These are phyloP conservation scores for Hypoxylon sp. DNA, from an alignment of 2,329 filamentous ascomycete species.

Conservation along the genomic window DNA sequence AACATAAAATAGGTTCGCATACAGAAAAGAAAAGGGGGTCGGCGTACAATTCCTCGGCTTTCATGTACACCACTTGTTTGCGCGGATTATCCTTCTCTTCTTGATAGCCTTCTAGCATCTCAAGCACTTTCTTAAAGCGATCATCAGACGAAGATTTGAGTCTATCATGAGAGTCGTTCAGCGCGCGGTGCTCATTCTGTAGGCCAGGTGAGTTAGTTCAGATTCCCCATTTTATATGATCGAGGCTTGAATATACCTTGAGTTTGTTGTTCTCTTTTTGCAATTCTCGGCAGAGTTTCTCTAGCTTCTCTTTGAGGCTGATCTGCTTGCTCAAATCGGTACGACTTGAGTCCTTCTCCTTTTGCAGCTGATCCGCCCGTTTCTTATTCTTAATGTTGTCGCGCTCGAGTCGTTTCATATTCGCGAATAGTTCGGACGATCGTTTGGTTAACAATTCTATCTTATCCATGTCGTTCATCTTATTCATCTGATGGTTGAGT, in stretches of 20 bases:
- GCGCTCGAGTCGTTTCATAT: slow-evolving; percentile 94
- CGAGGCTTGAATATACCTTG: slow-evolving; percentile 69
- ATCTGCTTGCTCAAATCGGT: slow-evolving; percentile 90
- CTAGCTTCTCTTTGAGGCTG: slow-evolving; percentile 92
- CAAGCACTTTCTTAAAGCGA: slow-evolving; percentile 80
- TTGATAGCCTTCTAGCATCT: slow-evolving; percentile 88
- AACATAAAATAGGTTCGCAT: slow-evolving; percentile 17
- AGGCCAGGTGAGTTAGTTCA: slow-evolving; percentile 34
- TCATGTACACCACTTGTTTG: slow-evolving; percentile 82
- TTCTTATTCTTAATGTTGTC: slow-evolving; percentile 97
- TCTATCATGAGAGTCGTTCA: slow-evolving; percentile 85
- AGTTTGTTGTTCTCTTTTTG: slow-evolving; percentile 98
- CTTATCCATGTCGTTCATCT: slow-evolving; percentile 91
- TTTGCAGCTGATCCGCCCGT: slow-evolving; percentile 90
- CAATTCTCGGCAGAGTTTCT: slow-evolving; percentile 93
- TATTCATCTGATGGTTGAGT: slow-evolving; percentile 84
- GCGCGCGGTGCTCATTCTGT: slow-evolving; percentile 90
- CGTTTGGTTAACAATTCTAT: slow-evolving; percentile 90
- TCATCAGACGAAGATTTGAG: slow-evolving; percentile 86
- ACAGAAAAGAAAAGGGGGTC: slow-evolving; percentile 1
- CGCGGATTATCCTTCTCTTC: slow-evolving; percentile 85
- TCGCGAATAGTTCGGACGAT: slow-evolving; percentile 88
- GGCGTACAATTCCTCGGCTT: slow-evolving; percentile 86
- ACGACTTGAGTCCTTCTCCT: slow-evolving; percentile 91
- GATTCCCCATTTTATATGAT: slow-evolving; percentile 2